phyloP scores from a whole-genome alignment of 768 basidiomycete species.

The Leucocoprinus leucothites region DNA sequence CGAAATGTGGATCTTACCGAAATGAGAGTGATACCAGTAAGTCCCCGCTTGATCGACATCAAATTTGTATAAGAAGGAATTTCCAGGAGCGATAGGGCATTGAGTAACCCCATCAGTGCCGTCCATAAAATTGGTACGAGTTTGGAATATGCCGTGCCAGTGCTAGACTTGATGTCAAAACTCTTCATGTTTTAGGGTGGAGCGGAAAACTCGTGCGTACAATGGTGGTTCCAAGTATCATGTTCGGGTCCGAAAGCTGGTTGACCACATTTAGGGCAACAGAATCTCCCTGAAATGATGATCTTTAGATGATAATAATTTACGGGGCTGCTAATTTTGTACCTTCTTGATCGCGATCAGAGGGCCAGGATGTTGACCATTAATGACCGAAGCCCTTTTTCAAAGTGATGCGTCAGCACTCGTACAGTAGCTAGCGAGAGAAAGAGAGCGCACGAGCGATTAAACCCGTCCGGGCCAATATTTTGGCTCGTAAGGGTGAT shows the following conservation, averaged over 20 bases:
- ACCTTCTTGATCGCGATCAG: conserved; percentile 15
- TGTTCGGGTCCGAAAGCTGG: conserved; percentile 41
- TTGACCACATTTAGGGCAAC: conserved; percentile 47
- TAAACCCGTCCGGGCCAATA: conserved; percentile 13
- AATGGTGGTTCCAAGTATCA: conserved; percentile 47
- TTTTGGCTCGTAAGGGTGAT: conserved; percentile 6
- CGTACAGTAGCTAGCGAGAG: background rate
- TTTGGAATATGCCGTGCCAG: conserved; percentile 41
- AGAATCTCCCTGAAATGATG: conserved; percentile 26
- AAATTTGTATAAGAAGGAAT: conserved; percentile 40
- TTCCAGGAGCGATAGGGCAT: conserved; percentile 36
- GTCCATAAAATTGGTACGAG: conserved; percentile 34
- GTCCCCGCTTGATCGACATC: conserved; percentile 34
- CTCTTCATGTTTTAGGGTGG: background rate
- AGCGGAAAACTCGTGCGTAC: conserved; percentile 25
- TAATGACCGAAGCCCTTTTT: conserved; percentile 10
- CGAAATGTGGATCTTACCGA: conserved; percentile 5
- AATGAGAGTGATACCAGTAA: conserved; percentile 37
- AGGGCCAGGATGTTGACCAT: conserved; percentile 13
- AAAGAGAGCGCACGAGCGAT: conserved; percentile 9
- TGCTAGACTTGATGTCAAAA: conserved; percentile 30
- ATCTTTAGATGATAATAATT: background rate
- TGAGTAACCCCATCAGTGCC: conserved; percentile 36
- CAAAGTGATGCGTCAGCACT: background rate
- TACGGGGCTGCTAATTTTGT: background rate